Conservation (phyloP, 2,329 filamentous ascomycete genomes). For the Aspergillus clavatus region DNA sequence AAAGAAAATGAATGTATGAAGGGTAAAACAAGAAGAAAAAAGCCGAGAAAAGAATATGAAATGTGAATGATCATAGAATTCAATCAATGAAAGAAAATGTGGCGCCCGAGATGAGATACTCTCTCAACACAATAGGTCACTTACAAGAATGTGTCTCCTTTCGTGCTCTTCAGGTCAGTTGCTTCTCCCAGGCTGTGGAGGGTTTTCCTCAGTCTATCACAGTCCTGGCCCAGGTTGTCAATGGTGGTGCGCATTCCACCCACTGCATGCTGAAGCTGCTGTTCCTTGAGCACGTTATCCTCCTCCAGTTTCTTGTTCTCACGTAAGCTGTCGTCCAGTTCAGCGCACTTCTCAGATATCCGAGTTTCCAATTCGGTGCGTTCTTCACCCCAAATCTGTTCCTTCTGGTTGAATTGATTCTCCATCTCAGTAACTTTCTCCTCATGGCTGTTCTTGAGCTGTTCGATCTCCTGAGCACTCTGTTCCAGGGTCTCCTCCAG, state of each 20-base stretch:
- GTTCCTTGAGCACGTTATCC: slow-evolving; percentile 43
- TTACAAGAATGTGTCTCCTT: slow-evolving; percentile 49
- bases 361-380: slow-evolving; percentile 28
- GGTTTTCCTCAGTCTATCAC: slow-evolving; percentile 47
- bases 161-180: slow-evolving; percentile 47
- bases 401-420: slow-evolving; percentile 27
- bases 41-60: slow-evolving; percentile 3
- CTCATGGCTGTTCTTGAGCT: slow-evolving; percentile 22
- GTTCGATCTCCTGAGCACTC: slow-evolving; percentile 24
- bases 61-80: slow-evolving; percentile 6
- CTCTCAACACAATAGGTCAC: slow-evolving; percentile 30
- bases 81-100: slow-evolving; percentile 11
- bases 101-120: slow-evolving; percentile 15
- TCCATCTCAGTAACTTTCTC: slow-evolving; percentile 25
- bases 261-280: slow-evolving; percentile 42
- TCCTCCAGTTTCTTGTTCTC: slow-evolving; percentile 41
- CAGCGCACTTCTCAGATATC: slow-evolving; percentile 41
- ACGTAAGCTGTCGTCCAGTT: slow-evolving; percentile 41
- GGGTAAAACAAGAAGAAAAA: slow-evolving; percentile 10
- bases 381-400: slow-evolving; percentile 31
- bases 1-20: slow-evolving; percentile 7
- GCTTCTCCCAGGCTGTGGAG: slow-evolving; percentile 49
- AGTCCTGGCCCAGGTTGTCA: slow-evolving; percentile 48
- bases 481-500: slow-evolving; percentile 19
- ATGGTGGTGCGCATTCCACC: slow-evolving; percentile 45